Conservation (phyloP, 1,284 basidiomycete genomes). For the Trametes pubescens region DNA sequence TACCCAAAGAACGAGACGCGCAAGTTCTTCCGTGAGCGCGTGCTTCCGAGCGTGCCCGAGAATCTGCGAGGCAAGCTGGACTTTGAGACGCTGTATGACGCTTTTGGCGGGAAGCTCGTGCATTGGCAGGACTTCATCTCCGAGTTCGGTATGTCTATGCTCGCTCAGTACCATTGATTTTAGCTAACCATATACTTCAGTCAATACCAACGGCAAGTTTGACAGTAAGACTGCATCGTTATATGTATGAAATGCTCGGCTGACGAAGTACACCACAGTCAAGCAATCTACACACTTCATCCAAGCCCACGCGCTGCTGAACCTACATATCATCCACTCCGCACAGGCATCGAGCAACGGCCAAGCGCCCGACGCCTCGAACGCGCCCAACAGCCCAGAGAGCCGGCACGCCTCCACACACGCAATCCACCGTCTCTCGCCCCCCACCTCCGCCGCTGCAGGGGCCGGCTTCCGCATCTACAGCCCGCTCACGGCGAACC, state of each 20-base stretch:
- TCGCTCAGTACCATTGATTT: neutral
- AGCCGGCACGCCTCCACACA: slow-evolving; percentile 54
- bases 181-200: slow-evolving; percentile 27
- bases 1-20: slow-evolving; percentile 75
- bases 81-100: slow-evolving; percentile 75
- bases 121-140: slow-evolving; percentile 40
- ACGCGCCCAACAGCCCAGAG: slow-evolving; percentile 24
- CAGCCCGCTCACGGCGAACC: slow-evolving; percentile 53
- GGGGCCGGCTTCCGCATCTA: slow-evolving; percentile 68
- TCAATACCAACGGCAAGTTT: slow-evolving; percentile 45
- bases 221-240: slow-evolving; percentile 50
- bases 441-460: slow-evolving; percentile 25
- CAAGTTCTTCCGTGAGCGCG: slow-evolving; percentile 66
- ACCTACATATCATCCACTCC: slow-evolving; percentile 79
- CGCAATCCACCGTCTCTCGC: slow-evolving; percentile 53
- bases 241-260: too few species aligned
- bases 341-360: slow-evolving; percentile 56
- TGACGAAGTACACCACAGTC: slow-evolving; percentile 49
- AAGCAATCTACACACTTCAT: slow-evolving; percentile 79
- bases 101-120: slow-evolving; percentile 14
- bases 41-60: slow-evolving; percentile 71
- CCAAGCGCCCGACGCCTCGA: slow-evolving; percentile 27
- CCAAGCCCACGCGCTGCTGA: slow-evolving; percentile 77
- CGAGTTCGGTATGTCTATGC: slow-evolving; percentile 60
- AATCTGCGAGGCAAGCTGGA: slow-evolving; percentile 58